phyloP scores from a whole-genome alignment of 768 basidiomycete species.

The Serendipita sp. region DNA sequence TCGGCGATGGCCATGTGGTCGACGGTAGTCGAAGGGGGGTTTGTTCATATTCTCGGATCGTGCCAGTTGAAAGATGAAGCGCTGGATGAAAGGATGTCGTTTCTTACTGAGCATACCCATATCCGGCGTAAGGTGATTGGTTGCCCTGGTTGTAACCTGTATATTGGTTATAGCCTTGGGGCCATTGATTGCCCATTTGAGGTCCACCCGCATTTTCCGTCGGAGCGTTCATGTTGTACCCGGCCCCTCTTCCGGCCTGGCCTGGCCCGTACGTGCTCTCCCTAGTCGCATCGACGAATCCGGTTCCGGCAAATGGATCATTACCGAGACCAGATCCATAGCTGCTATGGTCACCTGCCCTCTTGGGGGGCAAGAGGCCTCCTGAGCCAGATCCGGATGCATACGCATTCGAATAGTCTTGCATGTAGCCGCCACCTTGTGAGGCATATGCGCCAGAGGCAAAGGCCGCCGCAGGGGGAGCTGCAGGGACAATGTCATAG shows the following conservation, averaged over 20 bases:
- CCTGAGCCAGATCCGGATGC: neutral
- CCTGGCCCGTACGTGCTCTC: conserved; percentile 3
- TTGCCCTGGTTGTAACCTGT: neutral
- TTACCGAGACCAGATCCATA: neutral
- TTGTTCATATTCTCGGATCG: too few relatives aligned
- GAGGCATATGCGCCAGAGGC: neutral
- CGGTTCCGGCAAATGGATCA: conserved; percentile 5
- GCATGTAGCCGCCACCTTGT: neutral
- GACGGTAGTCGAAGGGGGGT: too few relatives aligned
- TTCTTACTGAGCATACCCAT: neutral
- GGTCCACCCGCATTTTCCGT: neutral
- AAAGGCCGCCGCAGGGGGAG: neutral
- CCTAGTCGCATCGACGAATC: neutral
- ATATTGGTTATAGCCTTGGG: neutral
- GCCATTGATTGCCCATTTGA: neutral
- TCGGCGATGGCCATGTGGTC: too few relatives aligned
- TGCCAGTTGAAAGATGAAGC: too few relatives aligned
- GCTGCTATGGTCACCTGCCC: neutral
- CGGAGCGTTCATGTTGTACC: neutral
- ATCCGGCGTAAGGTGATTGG: neutral
- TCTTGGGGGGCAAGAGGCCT: neutral
- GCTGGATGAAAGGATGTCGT: too few relatives aligned
- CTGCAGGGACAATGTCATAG: neutral
- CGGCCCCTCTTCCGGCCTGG: neutral
- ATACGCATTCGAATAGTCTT: neutral